Evolutionary conservation across 2,329 filamentous ascomycete species (phyloP), one percentile per base, ranked within the genome.

Genomic region (Fusarium proliferatum): DNA sequence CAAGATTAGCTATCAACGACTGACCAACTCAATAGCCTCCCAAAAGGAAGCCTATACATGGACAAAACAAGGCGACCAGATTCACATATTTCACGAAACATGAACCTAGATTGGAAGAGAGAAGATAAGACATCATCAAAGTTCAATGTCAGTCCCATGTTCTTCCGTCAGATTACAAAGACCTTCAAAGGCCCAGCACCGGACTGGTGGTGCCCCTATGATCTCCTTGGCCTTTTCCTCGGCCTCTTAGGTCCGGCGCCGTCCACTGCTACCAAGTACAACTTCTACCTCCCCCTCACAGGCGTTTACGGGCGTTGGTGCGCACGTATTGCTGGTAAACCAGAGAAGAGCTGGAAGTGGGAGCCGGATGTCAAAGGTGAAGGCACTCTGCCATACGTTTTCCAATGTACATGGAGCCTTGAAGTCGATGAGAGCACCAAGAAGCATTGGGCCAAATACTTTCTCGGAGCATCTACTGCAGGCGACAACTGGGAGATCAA

Each of bases 211-310:
- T 53, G 58, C 4, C 45, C 58, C 5, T 52, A 36, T 4, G 58
- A 53, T 43, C 58, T 53, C 5, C 46, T 61, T 30, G 58, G 58
- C 3, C 58, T 61, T 2, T 61, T 61, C 13, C 23, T 61, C 11
- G n/a, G 58, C 28, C 46, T 61, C 2, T 28, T 56, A 4, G 58
- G 58, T 17, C 58, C 58, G 0, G 58, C 58, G 2, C 58, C 58
- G 1, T 3, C 46, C 8, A 2, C 58, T 43, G 58, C 58, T n/a
- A 6, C 7, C 11, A 61, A 43, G 28, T n/a, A 61, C 13, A 61
- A 52, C 38, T 61, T 61, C n/a, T 52, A 61, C 6, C 46, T 61
- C 6, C 58, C 45, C 13, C 58, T 61, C 58, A 61, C 58, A 19
- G 58, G 12, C 6, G 46, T 61, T 1, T 43, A 61, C 34, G 46